Base-by-base conservation (phyloP, 495 filamentous ascomycete genomes). In the Letharia columbiana region DNA sequence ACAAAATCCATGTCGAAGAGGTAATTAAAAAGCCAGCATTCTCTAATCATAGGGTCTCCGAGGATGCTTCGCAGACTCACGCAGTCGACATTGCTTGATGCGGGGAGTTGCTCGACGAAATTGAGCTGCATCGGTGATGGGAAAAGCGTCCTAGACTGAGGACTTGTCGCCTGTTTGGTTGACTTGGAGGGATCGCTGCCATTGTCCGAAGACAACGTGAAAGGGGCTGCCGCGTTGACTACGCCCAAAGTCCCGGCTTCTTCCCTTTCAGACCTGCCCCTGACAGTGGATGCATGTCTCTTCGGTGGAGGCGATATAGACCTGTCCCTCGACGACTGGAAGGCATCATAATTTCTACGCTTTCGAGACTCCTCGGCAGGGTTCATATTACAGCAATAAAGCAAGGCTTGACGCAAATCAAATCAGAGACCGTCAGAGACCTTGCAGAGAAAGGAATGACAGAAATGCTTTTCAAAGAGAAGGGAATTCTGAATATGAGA, bases 1-100 rank as follows among this genome's bases (percentile, higher is more conserved):
- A 88, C 62, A 71, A 91, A 96, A 65, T 91, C 84, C 35, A 96
- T 77, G 77, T 96, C 88, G 71, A 93, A 87, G 4, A 92, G 77
- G 71, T 87, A 96, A 70, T 96, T 96, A 75, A 96, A 96, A 49
- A 91, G 83, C 92, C 92, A 96, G 70, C 88, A 90, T 74, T 94
- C 89, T 45, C 83, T 79, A 62, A 96, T 91, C 72, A 93, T 80
- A 0, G 90, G 89, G 73, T 95, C 87, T 1, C 89, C 86, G 4
- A 96, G 82, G 62, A 96, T 83, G 64, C 92, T 88, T 28, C 78
- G 78, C 33, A 96, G 77, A 9, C 79, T 79, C 52, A 94, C 74
- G 0, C 90, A 81, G 72, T 88, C 88, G 62, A 82, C 75, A 77
- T 96, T 96, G 9, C 78, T 75, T 0, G 77, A 72, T 1, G 74